Percentiles rank a stretch among this genome's conserved stretches.
Evolutionary conservation across 1,139 yeast species (phyloP).

Genomic region (Candida glucosophila): DNA sequence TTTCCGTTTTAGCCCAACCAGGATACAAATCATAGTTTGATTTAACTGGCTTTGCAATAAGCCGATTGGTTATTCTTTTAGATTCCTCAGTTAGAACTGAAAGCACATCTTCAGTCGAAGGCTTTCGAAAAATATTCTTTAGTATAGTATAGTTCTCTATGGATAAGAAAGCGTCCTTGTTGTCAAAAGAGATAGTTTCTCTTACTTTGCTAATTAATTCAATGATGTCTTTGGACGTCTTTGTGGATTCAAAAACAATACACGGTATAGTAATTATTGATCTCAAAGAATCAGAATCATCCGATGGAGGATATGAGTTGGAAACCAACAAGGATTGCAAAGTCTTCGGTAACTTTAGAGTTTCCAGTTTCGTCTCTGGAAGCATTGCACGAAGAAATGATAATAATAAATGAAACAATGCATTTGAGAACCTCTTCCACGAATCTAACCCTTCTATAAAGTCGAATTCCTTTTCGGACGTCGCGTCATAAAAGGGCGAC

Average conservation of each 20-base stretch:
- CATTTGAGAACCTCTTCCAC: conserved; percentile 81
- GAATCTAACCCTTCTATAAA: conserved; percentile 67
- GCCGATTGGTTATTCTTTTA: conserved; percentile 52
- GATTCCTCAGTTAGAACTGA: conserved; percentile 69
- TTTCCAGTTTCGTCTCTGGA: conserved; percentile 53
- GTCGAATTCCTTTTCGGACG: conserved; percentile 25
- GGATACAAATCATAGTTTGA: conserved; percentile 32
- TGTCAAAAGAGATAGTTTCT: conserved; percentile 60
- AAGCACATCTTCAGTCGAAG: conserved; percentile 47
- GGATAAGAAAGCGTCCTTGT: conserved; percentile 60
- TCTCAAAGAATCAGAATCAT: conserved; percentile 27
- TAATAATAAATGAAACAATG: conserved; percentile 70
- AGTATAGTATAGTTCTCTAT: conserved; percentile 73
- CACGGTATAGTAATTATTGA: conserved; percentile 42
- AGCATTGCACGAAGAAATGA: conserved; percentile 77
- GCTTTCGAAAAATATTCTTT: conserved; percentile 62
- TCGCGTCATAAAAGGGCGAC: conserved; percentile 36
- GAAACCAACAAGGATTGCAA: conserved; percentile 55
- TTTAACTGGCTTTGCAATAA: conserved; percentile 37
- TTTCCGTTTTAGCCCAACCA: conserved; percentile 32
- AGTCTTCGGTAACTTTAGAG: conserved; percentile 54
- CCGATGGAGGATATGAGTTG: conserved; percentile 56
- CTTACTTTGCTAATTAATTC: conserved; percentile 47
- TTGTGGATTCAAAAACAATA: conserved; percentile 58
- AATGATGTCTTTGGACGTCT: conserved; percentile 42